Percentiles rank a stretch among this genome's conserved stretches.
phyloP scores from a whole-genome alignment of 1,284 basidiomycete genomes.

The Mrakiaceae sp. region DNA sequence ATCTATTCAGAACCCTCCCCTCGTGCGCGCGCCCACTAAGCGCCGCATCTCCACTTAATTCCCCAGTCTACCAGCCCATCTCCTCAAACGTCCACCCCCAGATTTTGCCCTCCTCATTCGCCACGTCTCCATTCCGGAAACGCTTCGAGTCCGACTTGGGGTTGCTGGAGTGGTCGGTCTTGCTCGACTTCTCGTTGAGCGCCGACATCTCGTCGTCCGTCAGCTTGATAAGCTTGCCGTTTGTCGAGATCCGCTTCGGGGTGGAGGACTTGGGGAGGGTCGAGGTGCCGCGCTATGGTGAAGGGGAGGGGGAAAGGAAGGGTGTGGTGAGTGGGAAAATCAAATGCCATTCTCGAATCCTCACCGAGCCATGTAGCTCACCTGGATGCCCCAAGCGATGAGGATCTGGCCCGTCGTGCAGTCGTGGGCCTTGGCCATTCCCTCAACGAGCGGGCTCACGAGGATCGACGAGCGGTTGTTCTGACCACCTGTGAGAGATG shows the following conservation, averaged over 20 bases:
- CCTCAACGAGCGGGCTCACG: neutral
- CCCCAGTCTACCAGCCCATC: too few species aligned
- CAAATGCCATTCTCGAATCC: too few species aligned
- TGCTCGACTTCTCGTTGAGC: neutral
- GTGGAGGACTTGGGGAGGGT: conserved; percentile 8
- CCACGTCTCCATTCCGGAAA: neutral
- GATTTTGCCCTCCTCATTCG: too few species aligned
- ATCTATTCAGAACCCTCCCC: too few species aligned
- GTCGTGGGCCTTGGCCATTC: conserved; percentile 1
- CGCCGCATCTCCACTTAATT: too few species aligned
- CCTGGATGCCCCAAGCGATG: neutral
- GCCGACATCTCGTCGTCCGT: neutral
- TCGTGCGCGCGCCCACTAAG: too few species aligned
- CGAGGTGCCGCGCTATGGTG: neutral
- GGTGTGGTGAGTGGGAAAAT: too few species aligned
- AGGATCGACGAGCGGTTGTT: neutral
- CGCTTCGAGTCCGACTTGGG: neutral
- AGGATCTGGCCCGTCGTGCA: conserved; percentile 6
- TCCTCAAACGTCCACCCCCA: too few species aligned
- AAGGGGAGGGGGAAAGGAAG: too few species aligned
- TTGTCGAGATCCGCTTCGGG: neutral
- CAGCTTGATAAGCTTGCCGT: neutral
- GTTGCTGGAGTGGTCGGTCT: neutral
- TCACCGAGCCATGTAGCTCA: neutral
- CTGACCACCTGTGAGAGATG: neutral